These are phyloP conservation scores for Hippophae tibetana DNA, from an alignment of 306 rosid genomes.

Conservation along the genomic window DNA sequence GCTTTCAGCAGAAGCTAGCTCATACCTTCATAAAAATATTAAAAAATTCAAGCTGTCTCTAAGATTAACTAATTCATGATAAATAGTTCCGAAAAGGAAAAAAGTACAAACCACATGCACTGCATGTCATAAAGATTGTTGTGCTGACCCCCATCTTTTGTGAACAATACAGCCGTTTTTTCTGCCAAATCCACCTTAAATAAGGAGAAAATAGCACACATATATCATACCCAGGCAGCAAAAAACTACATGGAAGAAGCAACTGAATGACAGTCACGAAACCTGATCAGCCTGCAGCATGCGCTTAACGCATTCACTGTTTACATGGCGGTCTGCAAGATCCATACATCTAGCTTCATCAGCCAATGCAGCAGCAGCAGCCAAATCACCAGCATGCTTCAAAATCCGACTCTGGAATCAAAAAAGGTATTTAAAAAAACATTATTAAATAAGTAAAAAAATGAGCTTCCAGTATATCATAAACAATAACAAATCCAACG, in stretches of 20 bases:
- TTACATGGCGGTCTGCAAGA: constrained; percentile 91
- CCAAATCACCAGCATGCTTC: constrained; percentile 95
- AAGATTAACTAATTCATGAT: constrained; percentile 4
- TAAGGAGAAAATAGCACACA: neutral
- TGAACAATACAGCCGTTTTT: constrained; percentile 93
- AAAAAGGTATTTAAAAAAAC: neutral
- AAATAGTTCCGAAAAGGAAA: constrained; percentile 11
- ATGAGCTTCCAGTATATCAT: neutral
- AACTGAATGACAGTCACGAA: constrained; percentile 11
- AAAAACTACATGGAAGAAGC: constrained; percentile 13
- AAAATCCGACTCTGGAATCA: constrained; percentile 80
- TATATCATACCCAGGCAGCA: constrained; percentile 11
- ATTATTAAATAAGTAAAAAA: neutral
- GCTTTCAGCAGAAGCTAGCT: constrained; percentile 95
- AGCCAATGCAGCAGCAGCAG: constrained; percentile 89
- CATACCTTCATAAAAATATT: constrained; percentile 53
- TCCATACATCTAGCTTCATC: constrained; percentile 97
- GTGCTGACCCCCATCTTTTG: constrained; percentile 98
- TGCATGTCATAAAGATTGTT: constrained; percentile 99
- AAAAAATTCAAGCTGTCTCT: constrained; percentile 10
- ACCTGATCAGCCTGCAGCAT: constrained; percentile 99
- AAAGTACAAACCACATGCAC: constrained; percentile 89
- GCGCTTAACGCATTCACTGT: constrained; percentile 95
- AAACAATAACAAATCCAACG: too few relatives aligned
- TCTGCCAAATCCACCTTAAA: constrained; percentile 82